Percentiles rank a stretch among this genome's conserved stretches.
Evolutionary conservation across 108 stramenopile species (phyloP).

Genomic region (Nitzschia putrida): DNA sequence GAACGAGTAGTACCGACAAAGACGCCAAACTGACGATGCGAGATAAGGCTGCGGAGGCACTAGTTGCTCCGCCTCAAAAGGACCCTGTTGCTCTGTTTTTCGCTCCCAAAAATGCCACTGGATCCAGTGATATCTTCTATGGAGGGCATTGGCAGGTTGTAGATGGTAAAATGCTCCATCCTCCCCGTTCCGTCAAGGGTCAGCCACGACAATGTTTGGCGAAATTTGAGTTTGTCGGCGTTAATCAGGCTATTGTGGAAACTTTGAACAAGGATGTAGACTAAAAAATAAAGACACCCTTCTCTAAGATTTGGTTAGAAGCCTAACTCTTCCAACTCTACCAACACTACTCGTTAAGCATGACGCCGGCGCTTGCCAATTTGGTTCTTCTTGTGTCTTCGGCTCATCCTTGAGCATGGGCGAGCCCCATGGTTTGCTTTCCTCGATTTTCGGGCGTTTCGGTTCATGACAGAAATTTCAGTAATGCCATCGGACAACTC

Average conservation of each 20-base stretch:
- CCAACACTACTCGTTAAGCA: background rate
- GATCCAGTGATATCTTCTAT: constrained; percentile 15
- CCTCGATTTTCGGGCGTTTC: constrained; percentile 68
- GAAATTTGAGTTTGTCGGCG: constrained; percentile 17
- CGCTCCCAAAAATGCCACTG: constrained; percentile 7
- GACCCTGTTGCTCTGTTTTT: constrained; percentile 29
- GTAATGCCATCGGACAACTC: background rate
- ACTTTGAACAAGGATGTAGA: constrained; percentile 19
- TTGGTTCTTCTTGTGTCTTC: constrained; percentile 53
- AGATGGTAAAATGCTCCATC: constrained; percentile 28
- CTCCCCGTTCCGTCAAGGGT: constrained; percentile 23
- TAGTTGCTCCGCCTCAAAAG: constrained; percentile 17
- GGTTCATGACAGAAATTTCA: constrained; percentile 57
- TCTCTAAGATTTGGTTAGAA: background rate
- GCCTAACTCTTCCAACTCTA: background rate
- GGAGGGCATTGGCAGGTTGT: constrained; percentile 28
- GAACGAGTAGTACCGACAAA: constrained; percentile 1
- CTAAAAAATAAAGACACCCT: background rate
- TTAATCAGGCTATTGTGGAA: constrained; percentile 10
- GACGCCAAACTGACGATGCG: constrained; percentile 14
- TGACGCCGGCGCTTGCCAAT: constrained; percentile 45
- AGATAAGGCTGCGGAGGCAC: constrained; percentile 26
- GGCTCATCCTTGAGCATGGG: constrained; percentile 61
- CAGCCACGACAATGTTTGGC: constrained; percentile 22
- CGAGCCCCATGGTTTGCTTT: constrained; percentile 69